Base-by-base conservation (phyloP, 352 stramenopile genomes). In the Phytophthora litchii region DNA sequence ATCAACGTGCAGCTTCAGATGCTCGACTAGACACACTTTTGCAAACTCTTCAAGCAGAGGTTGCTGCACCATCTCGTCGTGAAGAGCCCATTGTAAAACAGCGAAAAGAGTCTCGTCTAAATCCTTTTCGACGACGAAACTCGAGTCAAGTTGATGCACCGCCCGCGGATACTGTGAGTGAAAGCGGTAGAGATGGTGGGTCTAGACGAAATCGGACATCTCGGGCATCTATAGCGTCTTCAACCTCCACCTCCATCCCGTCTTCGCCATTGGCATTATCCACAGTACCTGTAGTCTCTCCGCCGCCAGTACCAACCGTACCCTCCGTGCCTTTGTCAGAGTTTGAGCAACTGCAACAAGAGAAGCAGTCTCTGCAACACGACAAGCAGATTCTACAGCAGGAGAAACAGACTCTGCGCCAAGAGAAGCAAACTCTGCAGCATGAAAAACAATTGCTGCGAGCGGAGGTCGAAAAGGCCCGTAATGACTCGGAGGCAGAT, bases 331-430 rank as follows among this genome's bases (percentile, higher is more conserved):
- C 58, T 2, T 47, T 66, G 6, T 59, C 54, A 0, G 67, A 78
- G 12, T 76, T 78, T 27, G 67, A 90, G 14, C 60, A 62, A 46
- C 17, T 83, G 14, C 35, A 84, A 3, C 53, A 79, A 27, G 74
- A 86, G 20, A 63, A 62, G 19, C 38, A 53, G 19, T 21, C 13
- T 52, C 12, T 81, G 17, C 31, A 81, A 0, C 54, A 74, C 14
- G 73, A 88, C 6, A 70, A 66, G 4, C 56, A 57, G 2, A 37
- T 55, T 19, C 14, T 80, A 5, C 38, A 84, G 0, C 59, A 74
- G n/a, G 72, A 88, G 14, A 71, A 67, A 12, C 56, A 84, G 10
- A 52, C 47, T n/a, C 16, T 83, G 14, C 35, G 84, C 0, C 59
- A 74, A 13, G 72, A 88, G 14, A 71, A 67, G 16, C 56, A 84